phyloP scores from a whole-genome alignment of 352 stramenopile species.

The Pythium phragmiticola region DNA sequence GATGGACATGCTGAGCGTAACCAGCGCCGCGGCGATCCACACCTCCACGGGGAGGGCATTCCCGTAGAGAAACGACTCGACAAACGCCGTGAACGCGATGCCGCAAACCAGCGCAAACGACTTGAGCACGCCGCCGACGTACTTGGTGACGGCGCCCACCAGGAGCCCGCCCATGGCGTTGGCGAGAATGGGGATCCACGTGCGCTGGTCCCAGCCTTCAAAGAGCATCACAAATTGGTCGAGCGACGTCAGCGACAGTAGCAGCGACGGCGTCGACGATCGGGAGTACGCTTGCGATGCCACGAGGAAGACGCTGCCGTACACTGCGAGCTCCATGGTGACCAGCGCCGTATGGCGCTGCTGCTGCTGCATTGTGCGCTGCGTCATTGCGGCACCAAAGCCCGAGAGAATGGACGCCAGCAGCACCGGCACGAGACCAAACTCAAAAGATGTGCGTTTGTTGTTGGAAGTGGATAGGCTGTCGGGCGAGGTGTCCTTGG shows the following conservation, averaged over 20 bases:
- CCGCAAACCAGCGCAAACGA: slow-evolving; percentile 87
- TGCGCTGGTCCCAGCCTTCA: slow-evolving; percentile 72
- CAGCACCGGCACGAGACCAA: slow-evolving; percentile 67
- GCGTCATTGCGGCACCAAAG: slow-evolving; percentile 70
- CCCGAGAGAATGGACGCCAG: slow-evolving; percentile 74
- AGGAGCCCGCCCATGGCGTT: slow-evolving; percentile 83
- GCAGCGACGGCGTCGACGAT: slow-evolving; percentile 26
- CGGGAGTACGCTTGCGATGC: slow-evolving; percentile 35
- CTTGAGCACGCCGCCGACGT: slow-evolving; percentile 90
- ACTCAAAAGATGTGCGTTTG: slow-evolving; percentile 43
- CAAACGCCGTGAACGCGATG: slow-evolving; percentile 84
- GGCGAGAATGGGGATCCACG: slow-evolving; percentile 75
- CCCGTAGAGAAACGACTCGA: slow-evolving; percentile 74
- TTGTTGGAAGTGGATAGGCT: not conserved
- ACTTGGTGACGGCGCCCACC: slow-evolving; percentile 87
- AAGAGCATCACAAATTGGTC: slow-evolving; percentile 38
- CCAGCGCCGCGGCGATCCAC: slow-evolving; percentile 66
- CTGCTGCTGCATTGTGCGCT: slow-evolving; percentile 84
- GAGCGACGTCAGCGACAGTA: slow-evolving; percentile 17
- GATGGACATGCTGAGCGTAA: slow-evolving; percentile 64
- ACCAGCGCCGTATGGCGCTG: slow-evolving; percentile 71
- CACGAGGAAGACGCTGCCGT: slow-evolving; percentile 71
- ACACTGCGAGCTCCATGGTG: slow-evolving; percentile 80
- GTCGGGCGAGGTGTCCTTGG: slow-evolving; percentile 35
- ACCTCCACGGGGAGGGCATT: slow-evolving; percentile 57